Evolutionary conservation across 768 basidiomycete species (phyloP), one percentile per base, ranked within the genome.

Genomic region (Kwoniella europaea): DNA sequence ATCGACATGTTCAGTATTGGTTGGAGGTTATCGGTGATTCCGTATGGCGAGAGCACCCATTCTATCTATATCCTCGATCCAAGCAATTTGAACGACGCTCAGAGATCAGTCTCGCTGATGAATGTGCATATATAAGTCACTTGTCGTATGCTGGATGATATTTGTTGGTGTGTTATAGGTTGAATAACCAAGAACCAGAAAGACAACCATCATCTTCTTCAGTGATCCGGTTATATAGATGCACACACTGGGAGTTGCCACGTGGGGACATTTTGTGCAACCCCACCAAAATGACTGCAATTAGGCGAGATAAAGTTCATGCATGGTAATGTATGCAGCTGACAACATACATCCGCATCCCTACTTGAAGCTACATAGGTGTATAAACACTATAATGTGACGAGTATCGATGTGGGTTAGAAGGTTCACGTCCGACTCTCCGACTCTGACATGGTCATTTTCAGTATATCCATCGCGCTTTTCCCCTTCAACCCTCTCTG

Each of bases 401-500:
- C 3, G 35, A 9, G 35, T 35, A 35, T 35, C 35, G 0, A 35
- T 15, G 46, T 50, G 46, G 18, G 46, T 15, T 18, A 18, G 10
- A 50, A 13, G 18, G 46, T 15, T 50, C 18, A 50, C 18, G 13
- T 50, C 46, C 18, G 46, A 50, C 46, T 18, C 6, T 50, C 24
- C 24, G 54, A 16, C 50, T 29, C 63, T 57, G 65, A 56, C 58
- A 59, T 56, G 42, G 60, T 74, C 79, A 81, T 79, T 55, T 64
- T 71, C 57, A 81, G 63, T 10, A 81, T 77, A 63, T 81, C 79
- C 57, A 76, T 76, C 16, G 79, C 79, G n/a, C 76, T 79, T 63
- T 81, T 81, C 3, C 79, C 79, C n/a, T 74, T 71, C 52, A 74
- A 58, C 10, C 35, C 35, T 4, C 35, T 35, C 35, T 35, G 35